Evolutionary conservation across 108 stramenopile genomes (phyloP).

Genomic region (Chaetoceros tenuissimus): DNA sequence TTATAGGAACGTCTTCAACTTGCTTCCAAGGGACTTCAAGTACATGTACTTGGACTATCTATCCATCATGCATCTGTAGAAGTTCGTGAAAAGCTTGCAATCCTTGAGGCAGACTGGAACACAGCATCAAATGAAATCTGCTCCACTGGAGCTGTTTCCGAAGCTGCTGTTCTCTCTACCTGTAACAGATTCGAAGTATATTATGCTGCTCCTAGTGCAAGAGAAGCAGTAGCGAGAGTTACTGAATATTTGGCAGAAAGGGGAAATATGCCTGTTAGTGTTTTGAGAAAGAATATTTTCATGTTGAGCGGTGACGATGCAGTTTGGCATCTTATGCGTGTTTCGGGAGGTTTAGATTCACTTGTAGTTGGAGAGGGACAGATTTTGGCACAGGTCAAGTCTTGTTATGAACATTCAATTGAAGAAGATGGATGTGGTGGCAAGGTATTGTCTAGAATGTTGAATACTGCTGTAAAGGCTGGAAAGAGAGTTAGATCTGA

Average conservation of each 20-base stretch:
- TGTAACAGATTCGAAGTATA: constrained; percentile 99
- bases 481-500: constrained; percentile 96
- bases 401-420: constrained; percentile 93
- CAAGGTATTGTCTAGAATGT: constrained; percentile 86
- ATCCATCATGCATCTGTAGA: constrained; percentile 97
- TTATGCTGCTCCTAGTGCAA: constrained; percentile 82
- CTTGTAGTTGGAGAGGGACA: constrained; percentile 99
- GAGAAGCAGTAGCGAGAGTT: constrained; percentile 83
- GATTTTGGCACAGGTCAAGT: constrained; percentile 93
- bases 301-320: constrained; percentile 94
- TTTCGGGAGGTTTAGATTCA: constrained; percentile 94
- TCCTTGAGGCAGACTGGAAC: constrained; percentile 95
- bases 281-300: constrained; percentile 86
- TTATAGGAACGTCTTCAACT: constrained; percentile 76
- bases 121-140: constrained; percentile 70
- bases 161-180: constrained; percentile 93
- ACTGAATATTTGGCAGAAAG: constrained; percentile 81
- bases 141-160: constrained; percentile 68
- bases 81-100: constrained; percentile 96
- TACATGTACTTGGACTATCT: constrained; percentile 91
- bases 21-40: constrained; percentile 88
- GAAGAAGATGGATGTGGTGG: constrained; percentile 95
- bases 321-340: constrained; percentile 96
- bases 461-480: constrained; percentile 93
- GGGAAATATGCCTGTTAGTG: constrained; percentile 72